Conservation (phyloP, 495 filamentous ascomycete genomes). For the Hypoxylon subgilvum region DNA sequence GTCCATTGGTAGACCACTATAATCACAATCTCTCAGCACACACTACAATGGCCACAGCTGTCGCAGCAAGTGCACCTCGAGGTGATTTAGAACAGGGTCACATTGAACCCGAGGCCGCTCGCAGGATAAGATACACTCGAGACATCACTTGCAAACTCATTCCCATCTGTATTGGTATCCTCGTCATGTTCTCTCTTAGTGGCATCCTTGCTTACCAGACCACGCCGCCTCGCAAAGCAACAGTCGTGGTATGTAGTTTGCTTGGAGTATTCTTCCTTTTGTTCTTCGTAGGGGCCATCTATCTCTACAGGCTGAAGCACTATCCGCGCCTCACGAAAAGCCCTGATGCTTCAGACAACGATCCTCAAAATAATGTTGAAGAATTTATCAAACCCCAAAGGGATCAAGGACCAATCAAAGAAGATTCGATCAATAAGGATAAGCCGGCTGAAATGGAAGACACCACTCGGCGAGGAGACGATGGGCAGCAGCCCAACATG, state of each 20-base stretch:
- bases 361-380: background rate
- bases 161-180: constrained; percentile 18
- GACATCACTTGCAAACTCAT: constrained; percentile 35
- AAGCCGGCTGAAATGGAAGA: too few relatives aligned
- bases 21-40: background rate
- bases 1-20: background rate
- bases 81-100: constrained; percentile 27
- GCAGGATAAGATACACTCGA: constrained; percentile 13
- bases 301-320: constrained; percentile 13
- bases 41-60: constrained; percentile 27
- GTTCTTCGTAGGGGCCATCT: constrained; percentile 21
- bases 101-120: background rate
- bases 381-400: too few relatives aligned
- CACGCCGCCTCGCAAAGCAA: constrained; percentile 25
- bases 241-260: constrained; percentile 24
- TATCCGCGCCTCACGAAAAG: constrained; percentile 12
- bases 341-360: constrained; percentile 7
- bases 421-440: too few relatives aligned
- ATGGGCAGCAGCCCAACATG: too few relatives aligned
- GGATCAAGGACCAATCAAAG: too few relatives aligned
- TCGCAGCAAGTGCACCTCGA: constrained; percentile 1
- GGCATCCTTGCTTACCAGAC: constrained; percentile 21
- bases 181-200: constrained; percentile 28
- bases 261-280: constrained; percentile 19
- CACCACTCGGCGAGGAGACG: too few relatives aligned